Evolutionary conservation across 2,329 filamentous ascomycete genomes (phyloP).

Genomic region (Zarea fungicola): DNA sequence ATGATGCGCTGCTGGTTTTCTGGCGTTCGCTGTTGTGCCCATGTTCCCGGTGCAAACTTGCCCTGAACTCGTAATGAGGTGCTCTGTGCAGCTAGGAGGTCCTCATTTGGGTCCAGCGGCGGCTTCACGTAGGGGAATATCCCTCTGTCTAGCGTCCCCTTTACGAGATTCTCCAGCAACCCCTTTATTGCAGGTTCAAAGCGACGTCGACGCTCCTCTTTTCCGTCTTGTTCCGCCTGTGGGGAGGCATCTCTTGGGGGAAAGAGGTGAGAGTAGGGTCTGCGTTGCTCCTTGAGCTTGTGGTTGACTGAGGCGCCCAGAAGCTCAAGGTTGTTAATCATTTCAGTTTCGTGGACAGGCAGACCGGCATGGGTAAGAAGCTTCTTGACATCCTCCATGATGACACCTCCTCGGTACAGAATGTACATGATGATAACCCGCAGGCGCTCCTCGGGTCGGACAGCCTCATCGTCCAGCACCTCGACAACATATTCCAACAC

Average conservation of each 20-base stretch:
- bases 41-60: slow-evolving; percentile 95
- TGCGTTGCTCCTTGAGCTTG: slow-evolving; percentile 69
- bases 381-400: slow-evolving; percentile 77
- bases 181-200: slow-evolving; percentile 77
- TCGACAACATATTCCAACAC: slow-evolving; percentile 79
- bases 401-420: slow-evolving; percentile 78
- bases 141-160: slow-evolving; percentile 60
- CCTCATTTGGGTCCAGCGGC: slow-evolving; percentile 57
- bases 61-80: slow-evolving; percentile 82
- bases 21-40: slow-evolving; percentile 62
- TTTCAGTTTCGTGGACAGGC: slow-evolving; percentile 65
- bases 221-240: slow-evolving; percentile 45
- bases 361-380: slow-evolving; percentile 79
- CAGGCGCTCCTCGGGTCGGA: slow-evolving; percentile 68
- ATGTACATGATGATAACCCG: slow-evolving; percentile 82
- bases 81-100: slow-evolving; percentile 51
- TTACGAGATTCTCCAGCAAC: slow-evolving; percentile 71
- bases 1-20: slow-evolving; percentile 89
- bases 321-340: slow-evolving; percentile 72
- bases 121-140: slow-evolving; percentile 70
- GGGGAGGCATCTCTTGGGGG: slow-evolving; percentile 60
- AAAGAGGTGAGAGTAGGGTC: slow-evolving; percentile 64
- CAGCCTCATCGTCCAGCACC: slow-evolving; percentile 77
- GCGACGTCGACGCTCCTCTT: slow-evolving; percentile 80
- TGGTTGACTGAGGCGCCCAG: slow-evolving; percentile 70